A percentile compares a stretch with the other conserved stretches of the same genome.
These are phyloP conservation scores for Penicillium crystallinum DNA, from an alignment of 495 filamentous ascomycete species.

Conservation along the genomic window DNA sequence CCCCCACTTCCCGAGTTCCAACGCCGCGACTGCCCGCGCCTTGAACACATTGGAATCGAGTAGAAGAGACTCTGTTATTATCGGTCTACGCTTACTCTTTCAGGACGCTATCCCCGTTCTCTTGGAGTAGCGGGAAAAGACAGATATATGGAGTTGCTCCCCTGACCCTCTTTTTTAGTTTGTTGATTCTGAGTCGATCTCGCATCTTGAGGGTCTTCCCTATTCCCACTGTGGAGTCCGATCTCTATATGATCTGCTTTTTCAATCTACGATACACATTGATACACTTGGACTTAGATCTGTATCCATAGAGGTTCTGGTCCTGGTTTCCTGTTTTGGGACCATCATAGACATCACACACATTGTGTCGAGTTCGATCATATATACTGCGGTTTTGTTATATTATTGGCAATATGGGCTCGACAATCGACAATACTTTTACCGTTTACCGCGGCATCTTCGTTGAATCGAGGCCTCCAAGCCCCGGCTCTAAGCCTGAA, in stretches of 20 bases:
- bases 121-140: neutral
- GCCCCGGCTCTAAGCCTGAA: constrained; percentile 13
- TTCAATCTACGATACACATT: neutral
- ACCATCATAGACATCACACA: neutral
- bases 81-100: neutral
- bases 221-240: neutral
- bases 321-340: neutral
- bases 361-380: neutral
- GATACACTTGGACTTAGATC: neutral
- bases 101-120: neutral
- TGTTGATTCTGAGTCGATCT: neutral
- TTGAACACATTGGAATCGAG: neutral
- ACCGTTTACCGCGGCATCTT: constrained; percentile 42
- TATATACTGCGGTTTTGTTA: neutral
- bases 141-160: neutral
- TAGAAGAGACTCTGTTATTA: neutral
- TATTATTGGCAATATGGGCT: neutral
- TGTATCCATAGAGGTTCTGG: neutral
- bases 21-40: neutral
- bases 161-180: neutral
- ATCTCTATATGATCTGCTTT: neutral
- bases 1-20: neutral
- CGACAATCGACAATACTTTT: neutral
- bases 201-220: neutral
- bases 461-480: constrained; percentile 31